phyloP scores from a whole-genome alignment of 805 yeast genomes.

The Metschnikowia similis region DNA sequence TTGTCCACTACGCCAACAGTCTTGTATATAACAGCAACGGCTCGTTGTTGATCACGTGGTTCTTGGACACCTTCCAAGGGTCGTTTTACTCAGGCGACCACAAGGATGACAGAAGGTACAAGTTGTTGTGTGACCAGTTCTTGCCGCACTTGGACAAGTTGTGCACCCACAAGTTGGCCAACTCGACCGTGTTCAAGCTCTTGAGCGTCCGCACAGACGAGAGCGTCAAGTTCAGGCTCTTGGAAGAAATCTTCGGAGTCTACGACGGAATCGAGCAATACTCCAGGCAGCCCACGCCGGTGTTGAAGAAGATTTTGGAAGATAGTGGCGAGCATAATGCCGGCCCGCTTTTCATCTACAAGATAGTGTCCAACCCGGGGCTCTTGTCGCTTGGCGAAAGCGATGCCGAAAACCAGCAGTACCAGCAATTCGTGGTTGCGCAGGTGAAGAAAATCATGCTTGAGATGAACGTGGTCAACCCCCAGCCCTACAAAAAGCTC shows the following conservation, averaged over 20 bases:
- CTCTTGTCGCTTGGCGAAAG: conserved; percentile 30
- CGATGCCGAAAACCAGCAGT: conserved; percentile 19
- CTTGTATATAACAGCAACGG: conserved; percentile 84
- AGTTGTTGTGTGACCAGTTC: conserved; percentile 58
- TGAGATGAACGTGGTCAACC: conserved; percentile 50
- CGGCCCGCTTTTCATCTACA: conserved; percentile 62
- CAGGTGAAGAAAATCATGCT: conserved; percentile 62
- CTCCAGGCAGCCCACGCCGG: conserved; percentile 14
- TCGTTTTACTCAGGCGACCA: conserved; percentile 32
- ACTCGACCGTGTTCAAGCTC: conserved; percentile 75
- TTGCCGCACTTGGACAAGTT: conserved; percentile 58
- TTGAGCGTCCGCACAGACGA: conserved; percentile 65
- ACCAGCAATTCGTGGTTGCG: conserved; percentile 53
- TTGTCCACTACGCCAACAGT: conserved; percentile 72
- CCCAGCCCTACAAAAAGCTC: conserved; percentile 76
- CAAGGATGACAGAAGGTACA: conserved; percentile 41
- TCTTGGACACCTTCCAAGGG: conserved; percentile 63
- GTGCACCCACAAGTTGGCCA: conserved; percentile 80
- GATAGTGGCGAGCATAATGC: conserved; percentile 58
- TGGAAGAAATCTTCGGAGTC: conserved; percentile 63
- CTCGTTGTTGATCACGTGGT: conserved; percentile 87
- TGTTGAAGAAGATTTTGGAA: conserved; percentile 54
- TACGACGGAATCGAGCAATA: conserved; percentile 21
- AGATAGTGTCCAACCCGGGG: conserved; percentile 70
- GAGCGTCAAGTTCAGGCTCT: conserved; percentile 54